Evolutionary conservation across 106 monocot genomes (phyloP).

Genomic region (Alisma plantagoaquatica): DNA sequence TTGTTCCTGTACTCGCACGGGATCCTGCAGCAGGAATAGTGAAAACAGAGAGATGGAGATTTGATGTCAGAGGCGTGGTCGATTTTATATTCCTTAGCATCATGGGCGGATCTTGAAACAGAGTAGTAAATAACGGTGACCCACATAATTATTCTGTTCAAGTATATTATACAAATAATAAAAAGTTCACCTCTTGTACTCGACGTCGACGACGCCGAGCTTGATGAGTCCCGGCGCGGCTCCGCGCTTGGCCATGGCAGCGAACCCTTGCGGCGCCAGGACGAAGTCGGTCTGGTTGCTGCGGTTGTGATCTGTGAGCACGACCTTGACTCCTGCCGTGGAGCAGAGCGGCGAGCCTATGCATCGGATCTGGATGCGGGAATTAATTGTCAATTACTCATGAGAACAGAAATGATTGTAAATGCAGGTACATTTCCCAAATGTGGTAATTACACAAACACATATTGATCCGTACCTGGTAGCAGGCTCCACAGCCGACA

Average conservation of each 20-base stretch:
- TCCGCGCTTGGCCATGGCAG: constrained; percentile 44
- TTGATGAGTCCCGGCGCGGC: constrained; percentile 16
- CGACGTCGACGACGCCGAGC: constrained; percentile 32
- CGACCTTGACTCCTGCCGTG: constrained; percentile 38
- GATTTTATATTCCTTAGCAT: too few relatives aligned
- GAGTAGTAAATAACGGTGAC: too few relatives aligned
- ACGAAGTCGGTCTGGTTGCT: constrained; percentile 55
- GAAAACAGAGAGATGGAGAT: not conserved
- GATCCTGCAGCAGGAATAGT: constrained; percentile 23
- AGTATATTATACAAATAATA: too few relatives aligned
- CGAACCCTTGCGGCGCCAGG: constrained; percentile 44
- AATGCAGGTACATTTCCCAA: too few relatives aligned
- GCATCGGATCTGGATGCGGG: constrained; percentile 64
- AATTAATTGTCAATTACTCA: not conserved
- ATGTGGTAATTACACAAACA: too few relatives aligned
- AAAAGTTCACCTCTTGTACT: constrained; percentile 90
- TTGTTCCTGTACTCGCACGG: constrained; percentile 51
- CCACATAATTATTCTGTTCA: too few relatives aligned
- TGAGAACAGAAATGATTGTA: not conserved
- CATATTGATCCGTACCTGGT: constrained; percentile 32
- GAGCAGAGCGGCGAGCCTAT: constrained; percentile 38
- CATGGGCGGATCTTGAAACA: too few relatives aligned
- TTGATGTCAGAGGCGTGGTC: not conserved
- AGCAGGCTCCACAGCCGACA: constrained; percentile 57
- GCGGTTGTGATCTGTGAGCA: constrained; percentile 43